A percentile compares a stretch with the other conserved stretches of the same genome.
These are phyloP conservation scores for Ceratocystis eucalypticola DNA, from an alignment of 2,329 filamentous ascomycete genomes.

Conservation along the genomic window DNA sequence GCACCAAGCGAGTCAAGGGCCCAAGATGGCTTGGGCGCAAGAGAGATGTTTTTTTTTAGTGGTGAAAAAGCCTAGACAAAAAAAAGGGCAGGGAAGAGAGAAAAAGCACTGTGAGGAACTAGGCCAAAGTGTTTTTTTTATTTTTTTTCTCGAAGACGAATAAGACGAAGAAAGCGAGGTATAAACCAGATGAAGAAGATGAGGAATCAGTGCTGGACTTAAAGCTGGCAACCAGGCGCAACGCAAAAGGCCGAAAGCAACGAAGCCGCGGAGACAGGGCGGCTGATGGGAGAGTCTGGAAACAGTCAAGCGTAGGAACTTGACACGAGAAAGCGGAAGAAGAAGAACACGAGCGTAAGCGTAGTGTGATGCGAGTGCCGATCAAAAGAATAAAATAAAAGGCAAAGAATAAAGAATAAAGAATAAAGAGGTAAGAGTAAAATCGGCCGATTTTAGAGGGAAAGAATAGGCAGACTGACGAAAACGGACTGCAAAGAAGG, in stretches of 20 bases:
- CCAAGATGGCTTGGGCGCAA: background rate
- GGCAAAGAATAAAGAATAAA: background rate
- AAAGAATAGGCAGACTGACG: background rate
- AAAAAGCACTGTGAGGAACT: background rate
- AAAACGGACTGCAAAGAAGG: background rate
- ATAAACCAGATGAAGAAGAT: background rate
- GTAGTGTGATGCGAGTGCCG: no score
- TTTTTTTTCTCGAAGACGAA: background rate
- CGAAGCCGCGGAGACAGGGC: background rate
- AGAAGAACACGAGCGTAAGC: background rate
- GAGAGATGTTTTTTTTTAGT: background rate
- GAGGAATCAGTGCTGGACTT: background rate
- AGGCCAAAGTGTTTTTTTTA: no score
- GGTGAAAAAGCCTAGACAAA: background rate
- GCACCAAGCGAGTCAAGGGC: background rate
- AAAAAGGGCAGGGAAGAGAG: background rate
- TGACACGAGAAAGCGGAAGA: conserved; percentile 11
- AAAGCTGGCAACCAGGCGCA: background rate
- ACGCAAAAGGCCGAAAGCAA: background rate
- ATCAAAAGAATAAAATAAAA: background rate
- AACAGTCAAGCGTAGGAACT: conserved; percentile 5
- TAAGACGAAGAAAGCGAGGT: background rate
- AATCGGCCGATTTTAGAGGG: background rate
- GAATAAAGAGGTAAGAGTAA: background rate
- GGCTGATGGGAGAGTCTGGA: background rate